Evolutionary conservation across 1,284 basidiomycete genomes (phyloP).

Genomic region (Heliocybe sulcata): DNA sequence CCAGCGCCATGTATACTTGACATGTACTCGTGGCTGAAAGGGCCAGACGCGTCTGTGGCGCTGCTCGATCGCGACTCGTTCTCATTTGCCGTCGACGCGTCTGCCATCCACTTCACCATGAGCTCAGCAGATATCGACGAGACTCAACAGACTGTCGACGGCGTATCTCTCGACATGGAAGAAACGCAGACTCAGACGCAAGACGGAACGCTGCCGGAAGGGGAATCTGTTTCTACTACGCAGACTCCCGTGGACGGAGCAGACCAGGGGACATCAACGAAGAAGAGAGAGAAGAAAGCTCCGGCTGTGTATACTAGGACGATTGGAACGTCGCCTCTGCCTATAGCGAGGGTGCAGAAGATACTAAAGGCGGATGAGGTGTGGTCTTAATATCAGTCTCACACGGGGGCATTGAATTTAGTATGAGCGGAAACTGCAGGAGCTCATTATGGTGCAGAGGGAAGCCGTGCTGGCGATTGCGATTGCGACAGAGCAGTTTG

Average conservation of each 20-base stretch:
- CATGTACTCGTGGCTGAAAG: no score
- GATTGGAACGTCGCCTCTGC: constrained; percentile 59
- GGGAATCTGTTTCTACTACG: neutral
- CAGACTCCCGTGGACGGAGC: neutral
- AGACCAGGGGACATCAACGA: neutral
- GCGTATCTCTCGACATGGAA: neutral
- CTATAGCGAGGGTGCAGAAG: constrained; percentile 67
- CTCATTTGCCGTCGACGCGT: neutral
- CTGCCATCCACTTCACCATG: neutral
- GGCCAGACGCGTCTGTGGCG: neutral
- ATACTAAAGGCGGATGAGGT: constrained; percentile 79
- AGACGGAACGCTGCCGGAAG: neutral
- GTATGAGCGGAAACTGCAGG: constrained; percentile 29
- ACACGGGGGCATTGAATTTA: neutral
- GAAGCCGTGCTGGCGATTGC: constrained; percentile 71
- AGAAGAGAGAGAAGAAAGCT: neutral
- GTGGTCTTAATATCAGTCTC: constrained; percentile 4
- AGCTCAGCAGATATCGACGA: neutral
- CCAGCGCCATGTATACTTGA: no score
- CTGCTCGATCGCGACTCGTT: neutral
- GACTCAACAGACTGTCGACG: neutral
- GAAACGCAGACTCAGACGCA: neutral
- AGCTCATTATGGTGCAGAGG: constrained; percentile 63
- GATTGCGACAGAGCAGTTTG: constrained; percentile 73
- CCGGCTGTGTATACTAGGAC: constrained; percentile 21